These are phyloP conservation scores for Alternaria longipes DNA, from an alignment of 2,329 filamentous ascomycete species.

Conservation along the genomic window DNA sequence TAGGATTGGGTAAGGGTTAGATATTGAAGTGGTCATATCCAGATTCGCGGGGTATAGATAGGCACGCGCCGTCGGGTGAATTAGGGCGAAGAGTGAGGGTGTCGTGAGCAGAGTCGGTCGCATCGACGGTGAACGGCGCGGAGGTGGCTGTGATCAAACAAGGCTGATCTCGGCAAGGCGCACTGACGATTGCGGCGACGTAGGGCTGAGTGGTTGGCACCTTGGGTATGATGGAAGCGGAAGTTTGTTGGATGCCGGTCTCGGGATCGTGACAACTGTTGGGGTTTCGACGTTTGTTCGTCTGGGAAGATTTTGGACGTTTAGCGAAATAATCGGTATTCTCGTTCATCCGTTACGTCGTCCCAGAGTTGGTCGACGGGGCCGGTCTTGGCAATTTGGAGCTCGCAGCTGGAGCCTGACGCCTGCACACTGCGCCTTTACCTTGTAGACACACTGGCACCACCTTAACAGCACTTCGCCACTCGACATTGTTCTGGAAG, in stretches of 20 bases:
- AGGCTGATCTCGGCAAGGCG: conserved; percentile 26
- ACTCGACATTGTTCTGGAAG: conserved; percentile 11
- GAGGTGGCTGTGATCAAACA: conserved; percentile 32
- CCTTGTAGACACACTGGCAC: conserved; percentile 1
- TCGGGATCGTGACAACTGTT: background rate
- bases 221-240: conserved; percentile 8
- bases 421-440: conserved; percentile 15
- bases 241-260: background rate
- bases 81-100: conserved; percentile 16
- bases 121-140: conserved; percentile 31
- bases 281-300: background rate
- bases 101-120: conserved; percentile 24
- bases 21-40: conserved; percentile 49
- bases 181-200: conserved; percentile 31
- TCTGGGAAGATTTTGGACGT: background rate
- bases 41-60: conserved; percentile 36
- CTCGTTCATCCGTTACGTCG: background rate
- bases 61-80: conserved; percentile 31
- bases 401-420: conserved; percentile 27
- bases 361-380: conserved; percentile 10
- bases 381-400: conserved; percentile 22
- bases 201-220: conserved; percentile 27
- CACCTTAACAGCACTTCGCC: conserved; percentile 11
- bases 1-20: conserved; percentile 29
- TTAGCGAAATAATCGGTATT: background rate